Evolutionary conservation across 805 yeast genomes (phyloP).

Genomic region (Schizosaccharomyces cryophilus): DNA sequence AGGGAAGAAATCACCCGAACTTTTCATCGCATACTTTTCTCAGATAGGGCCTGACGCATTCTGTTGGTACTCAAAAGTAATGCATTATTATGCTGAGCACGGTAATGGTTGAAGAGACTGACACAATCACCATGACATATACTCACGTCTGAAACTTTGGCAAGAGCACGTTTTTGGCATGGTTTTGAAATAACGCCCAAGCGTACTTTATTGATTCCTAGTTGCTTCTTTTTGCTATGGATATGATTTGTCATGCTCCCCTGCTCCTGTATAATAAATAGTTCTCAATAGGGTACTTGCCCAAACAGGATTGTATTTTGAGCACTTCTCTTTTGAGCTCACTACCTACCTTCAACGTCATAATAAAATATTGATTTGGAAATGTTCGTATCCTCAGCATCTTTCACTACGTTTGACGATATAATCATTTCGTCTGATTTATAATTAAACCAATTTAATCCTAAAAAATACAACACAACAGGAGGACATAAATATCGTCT

Average conservation of each 20-base stretch:
- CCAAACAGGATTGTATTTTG: background rate
- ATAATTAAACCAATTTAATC: background rate
- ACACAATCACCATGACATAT: conserved; percentile 1
- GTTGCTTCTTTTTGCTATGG: background rate
- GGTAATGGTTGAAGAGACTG: background rate
- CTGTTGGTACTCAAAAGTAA: background rate
- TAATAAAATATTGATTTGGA: background rate
- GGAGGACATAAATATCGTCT: background rate
- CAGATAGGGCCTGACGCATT: background rate
- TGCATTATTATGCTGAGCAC: background rate
- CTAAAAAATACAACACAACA: background rate
- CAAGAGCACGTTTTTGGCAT: background rate
- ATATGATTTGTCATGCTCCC: background rate
- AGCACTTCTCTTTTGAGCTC: background rate
- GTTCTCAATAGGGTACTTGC: background rate
- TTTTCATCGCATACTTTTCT: background rate
- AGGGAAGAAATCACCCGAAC: background rate
- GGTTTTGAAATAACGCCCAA: background rate
- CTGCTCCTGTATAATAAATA: background rate
- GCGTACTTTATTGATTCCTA: background rate
- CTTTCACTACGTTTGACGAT: background rate
- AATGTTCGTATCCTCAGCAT: background rate
- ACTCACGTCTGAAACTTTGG: background rate
- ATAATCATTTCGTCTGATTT: background rate
- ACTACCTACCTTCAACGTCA: background rate